Conservation (phyloP, 2,329 filamentous ascomycete genomes). For the Pleomassaria siparia region DNA sequence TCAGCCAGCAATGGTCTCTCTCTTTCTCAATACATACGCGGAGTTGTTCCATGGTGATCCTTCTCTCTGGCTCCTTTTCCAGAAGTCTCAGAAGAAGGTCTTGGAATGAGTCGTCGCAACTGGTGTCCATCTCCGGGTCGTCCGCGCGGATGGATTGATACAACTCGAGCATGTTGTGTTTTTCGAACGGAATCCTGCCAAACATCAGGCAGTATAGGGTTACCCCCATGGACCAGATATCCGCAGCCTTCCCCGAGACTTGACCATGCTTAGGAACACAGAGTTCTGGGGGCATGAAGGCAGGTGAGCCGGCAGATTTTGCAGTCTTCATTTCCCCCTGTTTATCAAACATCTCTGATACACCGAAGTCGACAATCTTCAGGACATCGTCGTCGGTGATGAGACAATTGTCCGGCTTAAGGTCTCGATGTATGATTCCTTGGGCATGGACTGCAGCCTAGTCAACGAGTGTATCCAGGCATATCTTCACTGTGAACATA, state of each 20-base stretch:
- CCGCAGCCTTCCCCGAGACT: slow-evolving; percentile 84
- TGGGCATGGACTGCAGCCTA: slow-evolving; percentile 75
- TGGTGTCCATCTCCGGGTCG: slow-evolving; percentile 61
- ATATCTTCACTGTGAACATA: slow-evolving; percentile 47
- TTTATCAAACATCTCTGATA: slow-evolving; percentile 97
- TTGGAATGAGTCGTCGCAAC: slow-evolving; percentile 67
- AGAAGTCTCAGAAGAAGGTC: slow-evolving; percentile 75
- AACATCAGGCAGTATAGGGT: slow-evolving; percentile 92
- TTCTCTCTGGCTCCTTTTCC: slow-evolving; percentile 79
- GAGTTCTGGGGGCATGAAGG: slow-evolving; percentile 90
- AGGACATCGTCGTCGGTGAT: slow-evolving; percentile 89
- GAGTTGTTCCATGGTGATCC: slow-evolving; percentile 80
- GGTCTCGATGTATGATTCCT: slow-evolving; percentile 92
- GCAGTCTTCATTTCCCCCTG: slow-evolving; percentile 82
- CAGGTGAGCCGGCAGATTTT: slow-evolving; percentile 92
- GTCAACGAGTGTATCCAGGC: slow-evolving; percentile 16
- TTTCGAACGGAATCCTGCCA: slow-evolving; percentile 83
- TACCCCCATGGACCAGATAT: slow-evolving; percentile 98
- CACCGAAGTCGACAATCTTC: slow-evolving; percentile 98
- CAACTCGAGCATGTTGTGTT: slow-evolving; percentile 76
- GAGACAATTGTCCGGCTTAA: slow-evolving; percentile 95
- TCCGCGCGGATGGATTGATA: slow-evolving; percentile 86
- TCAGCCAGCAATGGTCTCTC: background rate
- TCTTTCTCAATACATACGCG: slow-evolving; percentile 61
- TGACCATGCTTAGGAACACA: slow-evolving; percentile 84